These are phyloP conservation scores for Metahyphopichia silvanorum DNA, from an alignment of 805 yeast genomes.

Conservation along the genomic window DNA sequence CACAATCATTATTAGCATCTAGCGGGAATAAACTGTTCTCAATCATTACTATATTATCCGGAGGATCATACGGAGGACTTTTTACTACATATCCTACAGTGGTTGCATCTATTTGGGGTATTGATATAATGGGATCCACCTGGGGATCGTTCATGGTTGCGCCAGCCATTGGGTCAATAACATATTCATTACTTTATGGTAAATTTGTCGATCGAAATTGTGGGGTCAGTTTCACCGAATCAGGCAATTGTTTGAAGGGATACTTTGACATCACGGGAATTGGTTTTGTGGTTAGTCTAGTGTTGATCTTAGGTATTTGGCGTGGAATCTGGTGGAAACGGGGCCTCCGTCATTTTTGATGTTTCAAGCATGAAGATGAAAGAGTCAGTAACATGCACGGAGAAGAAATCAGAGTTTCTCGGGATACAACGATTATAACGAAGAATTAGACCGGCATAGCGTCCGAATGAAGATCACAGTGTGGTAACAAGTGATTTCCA, in stretches of 20 bases:
- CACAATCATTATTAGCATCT: constrained; percentile 17
- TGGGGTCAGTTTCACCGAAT: constrained; percentile 5
- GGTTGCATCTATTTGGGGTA: constrained; percentile 82
- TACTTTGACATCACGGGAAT: constrained; percentile 26
- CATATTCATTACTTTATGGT: constrained; percentile 72
- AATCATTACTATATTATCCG: constrained; percentile 49
- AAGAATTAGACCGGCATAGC: too few species aligned
- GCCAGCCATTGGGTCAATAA: constrained; percentile 77
- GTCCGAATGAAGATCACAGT: too few species aligned
- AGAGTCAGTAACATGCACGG: too few species aligned
- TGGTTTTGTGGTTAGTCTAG: constrained; percentile 22
- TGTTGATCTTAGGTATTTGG: constrained; percentile 25
- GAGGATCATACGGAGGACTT: constrained; percentile 75
- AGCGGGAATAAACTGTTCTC: constrained; percentile 12
- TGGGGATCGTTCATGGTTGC: constrained; percentile 90
- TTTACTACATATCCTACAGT: constrained; percentile 87
- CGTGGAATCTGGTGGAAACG: constrained; percentile 26
- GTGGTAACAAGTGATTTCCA: too few species aligned
- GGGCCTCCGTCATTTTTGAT: constrained; percentile 15
- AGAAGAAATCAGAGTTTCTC: too few species aligned
- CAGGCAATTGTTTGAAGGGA: constrained; percentile 17
- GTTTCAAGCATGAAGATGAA: too few species aligned
- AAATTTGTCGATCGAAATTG: constrained; percentile 49
- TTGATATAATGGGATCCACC: constrained; percentile 82
- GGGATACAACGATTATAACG: too few species aligned